Percentiles rank a stretch among this genome's conserved stretches.
phyloP scores from a whole-genome alignment of 768 basidiomycete genomes.

The Pulveroboletus sp. region DNA sequence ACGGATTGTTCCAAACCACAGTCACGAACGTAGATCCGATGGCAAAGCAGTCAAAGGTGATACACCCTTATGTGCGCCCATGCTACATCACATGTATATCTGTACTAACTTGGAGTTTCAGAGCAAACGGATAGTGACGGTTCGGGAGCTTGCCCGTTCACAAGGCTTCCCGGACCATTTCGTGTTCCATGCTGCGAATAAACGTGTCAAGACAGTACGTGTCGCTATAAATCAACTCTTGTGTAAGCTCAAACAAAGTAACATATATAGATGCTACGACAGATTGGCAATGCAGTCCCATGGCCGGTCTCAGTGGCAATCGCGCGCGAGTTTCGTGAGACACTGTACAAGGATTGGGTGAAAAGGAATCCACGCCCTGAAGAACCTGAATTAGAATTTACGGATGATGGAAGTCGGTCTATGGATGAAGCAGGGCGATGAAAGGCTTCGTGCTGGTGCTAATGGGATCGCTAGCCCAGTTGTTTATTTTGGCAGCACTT shows the following conservation, averaged over 20 bases:
- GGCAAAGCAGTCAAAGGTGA: constrained; percentile 70
- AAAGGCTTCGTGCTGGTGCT: not conserved
- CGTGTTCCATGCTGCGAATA: constrained; percentile 50
- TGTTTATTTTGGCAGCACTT: too few relatives aligned
- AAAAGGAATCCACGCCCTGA: constrained; percentile 20
- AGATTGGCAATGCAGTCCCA: constrained; percentile 81
- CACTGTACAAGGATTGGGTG: constrained; percentile 53
- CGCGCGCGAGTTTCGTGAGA: constrained; percentile 56
- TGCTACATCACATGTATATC: not conserved
- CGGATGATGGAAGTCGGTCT: not conserved
- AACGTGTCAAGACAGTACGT: constrained; percentile 62
- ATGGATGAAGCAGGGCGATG: constrained; percentile 26
- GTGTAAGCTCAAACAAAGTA: not conserved
- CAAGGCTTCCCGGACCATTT: constrained; percentile 83
- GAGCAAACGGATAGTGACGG: constrained; percentile 70
- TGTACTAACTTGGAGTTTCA: constrained; percentile 22
- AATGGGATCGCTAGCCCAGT: too few relatives aligned
- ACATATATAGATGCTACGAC: constrained; percentile 71
- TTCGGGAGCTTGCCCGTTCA: constrained; percentile 74
- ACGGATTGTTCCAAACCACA: constrained; percentile 64
- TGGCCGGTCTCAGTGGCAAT: constrained; percentile 62
- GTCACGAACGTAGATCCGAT: constrained; percentile 79
- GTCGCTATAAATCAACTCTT: not conserved
- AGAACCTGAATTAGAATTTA: constrained; percentile 30
- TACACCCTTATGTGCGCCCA: constrained; percentile 61